phyloP scores from a whole-genome alignment of 2,329 filamentous ascomycete genomes.

The Metarhizium anisopliae region DNA sequence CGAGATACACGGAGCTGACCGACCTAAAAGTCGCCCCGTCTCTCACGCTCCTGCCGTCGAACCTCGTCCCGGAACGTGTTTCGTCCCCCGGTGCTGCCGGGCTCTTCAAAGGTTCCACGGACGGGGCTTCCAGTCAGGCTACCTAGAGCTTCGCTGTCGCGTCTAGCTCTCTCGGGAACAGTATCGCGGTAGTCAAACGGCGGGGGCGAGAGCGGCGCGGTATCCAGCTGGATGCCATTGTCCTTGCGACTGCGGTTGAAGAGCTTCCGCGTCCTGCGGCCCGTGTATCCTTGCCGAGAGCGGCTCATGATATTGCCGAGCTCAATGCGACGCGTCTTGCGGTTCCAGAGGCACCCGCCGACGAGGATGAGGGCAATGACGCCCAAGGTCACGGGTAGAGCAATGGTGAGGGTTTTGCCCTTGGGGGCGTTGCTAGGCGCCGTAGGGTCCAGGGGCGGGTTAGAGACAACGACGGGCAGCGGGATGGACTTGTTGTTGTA shows the following conservation, averaged over 20 bases:
- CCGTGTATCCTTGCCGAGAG: slow-evolving; percentile 32
- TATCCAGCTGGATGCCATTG: slow-evolving; percentile 37
- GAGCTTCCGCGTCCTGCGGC: slow-evolving; percentile 27
- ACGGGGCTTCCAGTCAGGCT: slow-evolving; percentile 40
- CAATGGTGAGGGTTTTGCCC: slow-evolving; percentile 39
- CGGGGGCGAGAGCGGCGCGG: slow-evolving; percentile 13
- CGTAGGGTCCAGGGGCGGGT: slow-evolving; percentile 26
- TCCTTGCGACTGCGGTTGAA: slow-evolving; percentile 23
- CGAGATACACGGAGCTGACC: background rate
- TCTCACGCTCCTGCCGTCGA: slow-evolving; percentile 30
- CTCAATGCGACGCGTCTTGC: slow-evolving; percentile 37
- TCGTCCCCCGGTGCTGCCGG: slow-evolving; percentile 20
- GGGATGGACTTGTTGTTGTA: slow-evolving; percentile 32
- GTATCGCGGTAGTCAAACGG: slow-evolving; percentile 17
- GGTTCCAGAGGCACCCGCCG: slow-evolving; percentile 49
- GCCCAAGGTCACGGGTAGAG: slow-evolving; percentile 40
- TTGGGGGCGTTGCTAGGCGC: slow-evolving; percentile 22
- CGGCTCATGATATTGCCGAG: slow-evolving; percentile 45
- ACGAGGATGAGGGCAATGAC: slow-evolving; percentile 38
- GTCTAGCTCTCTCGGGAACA: slow-evolving; percentile 12
- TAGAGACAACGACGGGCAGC: slow-evolving; percentile 27
- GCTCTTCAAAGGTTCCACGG: slow-evolving; percentile 30
- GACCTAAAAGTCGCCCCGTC: background rate
- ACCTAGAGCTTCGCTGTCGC: slow-evolving; percentile 39
- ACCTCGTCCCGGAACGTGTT: slow-evolving; percentile 44